Base-by-base conservation (phyloP, 768 basidiomycete species). In the Kwoniella dendrophila region DNA sequence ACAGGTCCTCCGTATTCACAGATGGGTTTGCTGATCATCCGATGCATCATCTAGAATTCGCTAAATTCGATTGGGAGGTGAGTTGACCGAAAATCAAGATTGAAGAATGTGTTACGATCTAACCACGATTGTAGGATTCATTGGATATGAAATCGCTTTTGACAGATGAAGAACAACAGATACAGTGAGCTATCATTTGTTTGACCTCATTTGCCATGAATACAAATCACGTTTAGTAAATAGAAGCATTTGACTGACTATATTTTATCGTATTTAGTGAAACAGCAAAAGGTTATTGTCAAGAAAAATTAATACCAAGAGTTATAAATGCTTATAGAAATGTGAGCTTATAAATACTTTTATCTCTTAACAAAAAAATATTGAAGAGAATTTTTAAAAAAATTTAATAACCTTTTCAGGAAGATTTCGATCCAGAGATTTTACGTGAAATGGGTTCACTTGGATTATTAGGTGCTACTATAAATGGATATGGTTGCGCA, bases 401-500 rank as follows among this genome's bases (percentile, higher is more conserved):
- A n/a, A n/a, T n/a, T n/a, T n/a, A n/a, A n/a, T n/a, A n/a, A n/a
- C n/a, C n/a, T n/a, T n/a, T n/a, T n/a, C 33, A 67, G 69, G 48
- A 74, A 90, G 90, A 88, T 72, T 94, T 92, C 79, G 84, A 93
- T 78, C 83, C 83, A 61, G 81, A 83, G 5, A 86, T 92, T 51
- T 82, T 97, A 22, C 85, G 86, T 8, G 91, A 95, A 77, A 96
- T 97, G 94, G 95, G 95, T 4, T 85, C 87, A 63, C 82, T 97
- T 3, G 95, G 95, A 1, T 81, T 97, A 14, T 83, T 98, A 1
- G 95, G 95, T 0, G 87, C 94, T 1, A 98, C 94, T 0, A 97
- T 97, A 66, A 78, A 88, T 61, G 94, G 92, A 0, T 96, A 96
- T 67, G 92, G 90, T 24, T 98, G 95, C 73, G 94, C 95, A 0